Conservation (phyloP, 1,139 yeast genomes). For the Petasospora rhodanensis region DNA sequence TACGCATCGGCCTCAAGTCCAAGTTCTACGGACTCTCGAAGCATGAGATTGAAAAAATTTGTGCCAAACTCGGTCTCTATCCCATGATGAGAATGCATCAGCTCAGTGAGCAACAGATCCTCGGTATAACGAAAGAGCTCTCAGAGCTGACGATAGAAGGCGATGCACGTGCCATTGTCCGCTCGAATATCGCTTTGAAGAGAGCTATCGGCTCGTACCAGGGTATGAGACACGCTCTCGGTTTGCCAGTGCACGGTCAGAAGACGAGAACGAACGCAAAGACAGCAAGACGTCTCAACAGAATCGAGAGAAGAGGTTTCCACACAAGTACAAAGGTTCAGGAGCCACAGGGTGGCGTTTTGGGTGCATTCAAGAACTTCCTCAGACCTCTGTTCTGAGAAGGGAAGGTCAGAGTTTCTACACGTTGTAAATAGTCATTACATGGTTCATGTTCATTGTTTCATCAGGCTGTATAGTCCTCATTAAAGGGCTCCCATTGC, state of each 20-base stretch:
- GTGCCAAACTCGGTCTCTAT: constrained; percentile 86
- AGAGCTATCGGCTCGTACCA: constrained; percentile 78
- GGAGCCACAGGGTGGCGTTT: constrained; percentile 10
- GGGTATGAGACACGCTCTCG: constrained; percentile 86
- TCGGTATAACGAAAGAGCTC: constrained; percentile 83
- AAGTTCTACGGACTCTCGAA: constrained; percentile 85
- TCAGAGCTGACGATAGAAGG: constrained; percentile 82
- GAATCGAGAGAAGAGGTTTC: constrained; percentile 58
- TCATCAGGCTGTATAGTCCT: constrained; percentile 35
- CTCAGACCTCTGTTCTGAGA: constrained; percentile 17
- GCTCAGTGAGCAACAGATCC: constrained; percentile 79
- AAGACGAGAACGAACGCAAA: constrained; percentile 84
- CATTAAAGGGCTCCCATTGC: constrained; percentile 41
- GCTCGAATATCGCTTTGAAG: constrained; percentile 76
- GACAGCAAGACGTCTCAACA: constrained; percentile 85
- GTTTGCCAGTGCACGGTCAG: constrained; percentile 93
- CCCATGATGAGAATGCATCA: constrained; percentile 95
- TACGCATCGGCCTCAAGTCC: constrained; percentile 64
- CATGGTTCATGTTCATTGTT: constrained; percentile 5
- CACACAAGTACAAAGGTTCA: constrained; percentile 17
- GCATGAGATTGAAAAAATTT: constrained; percentile 66
- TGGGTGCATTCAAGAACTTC: constrained; percentile 21
- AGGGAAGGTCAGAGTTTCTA: not conserved
- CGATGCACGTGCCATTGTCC: constrained; percentile 72
- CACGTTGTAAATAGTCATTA: constrained; percentile 1